Base-by-base conservation (phyloP, 371 early-diverging fungal genomes). In the Syncephalastrum sp. region DNA sequence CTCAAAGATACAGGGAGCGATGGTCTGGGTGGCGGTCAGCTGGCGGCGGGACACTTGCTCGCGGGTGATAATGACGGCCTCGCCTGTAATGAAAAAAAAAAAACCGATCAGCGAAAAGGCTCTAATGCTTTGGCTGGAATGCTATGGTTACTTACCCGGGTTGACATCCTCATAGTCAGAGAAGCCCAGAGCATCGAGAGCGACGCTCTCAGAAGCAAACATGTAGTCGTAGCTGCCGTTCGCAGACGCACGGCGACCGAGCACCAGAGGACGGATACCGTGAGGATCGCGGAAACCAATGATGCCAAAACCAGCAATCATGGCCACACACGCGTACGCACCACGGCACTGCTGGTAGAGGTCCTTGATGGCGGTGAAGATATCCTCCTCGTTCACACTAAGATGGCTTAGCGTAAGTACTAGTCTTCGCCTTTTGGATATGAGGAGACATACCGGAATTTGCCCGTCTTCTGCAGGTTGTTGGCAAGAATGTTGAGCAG, bases 1-100 rank as follows among this genome's bases (percentile, higher is more conserved):
- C 79, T 98, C 98, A 67, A 98, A 98, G 67, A 98, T 93, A 74
- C 97, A 97, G 24, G 97, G 98, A 14, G 95, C 82, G 49, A 93
- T 88, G 3, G 67, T 25, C 14, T 76, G 68, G 33, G 79, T 61
- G 8, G 75, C 65, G 10, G 85, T 79, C 65, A 89, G 72, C 47
- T 85, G 81, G n/a, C 90, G 83, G 27, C 81, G 79, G 21, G 81
- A 77, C 14, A 94, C 72, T 0, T 81, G 80, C 16, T 78, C 72
- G 55, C 86, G 84, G 47, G 91, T 91, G 46, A 96, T 88, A 57
- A 98, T 96, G 23, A 97, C 72, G 0, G 94, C 96, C 75, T 98
- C 95, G 47, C 94, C 81, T 62, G 41, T 4, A 27, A 27, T 5
- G 29, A 7, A 3, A 1, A 29, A 6, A 16, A n/a, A 43, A 53